Percentiles rank a stretch among this genome's conserved stretches.
Conservation (phyloP, 306 rosid genomes). For the Cyclanthera cordifolia region DNA sequence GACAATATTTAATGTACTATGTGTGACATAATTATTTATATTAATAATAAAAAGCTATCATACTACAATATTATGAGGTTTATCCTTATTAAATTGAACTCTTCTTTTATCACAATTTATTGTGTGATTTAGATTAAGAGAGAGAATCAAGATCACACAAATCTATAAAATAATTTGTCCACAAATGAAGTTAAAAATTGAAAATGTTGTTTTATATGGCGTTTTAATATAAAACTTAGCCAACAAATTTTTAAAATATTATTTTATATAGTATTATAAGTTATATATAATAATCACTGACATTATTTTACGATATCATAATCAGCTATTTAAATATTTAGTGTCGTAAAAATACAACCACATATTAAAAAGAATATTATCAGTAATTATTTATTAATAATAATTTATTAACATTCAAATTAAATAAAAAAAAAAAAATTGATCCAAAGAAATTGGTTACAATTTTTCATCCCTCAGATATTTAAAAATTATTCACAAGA, state of each 20-base stretch:
- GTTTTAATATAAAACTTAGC: not conserved
- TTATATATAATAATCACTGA: conserved; percentile 5
- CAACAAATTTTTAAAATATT: too few species aligned
- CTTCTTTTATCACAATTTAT: not conserved
- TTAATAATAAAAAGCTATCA: not conserved
- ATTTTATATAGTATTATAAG: not conserved
- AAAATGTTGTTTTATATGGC: not conserved
- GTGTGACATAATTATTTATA: not conserved
- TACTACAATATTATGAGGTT: not conserved
- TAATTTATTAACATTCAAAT: too few species aligned
- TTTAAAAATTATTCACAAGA: too few species aligned
- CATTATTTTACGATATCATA: not conserved
- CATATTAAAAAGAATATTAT: not conserved
- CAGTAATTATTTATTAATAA: too few species aligned
- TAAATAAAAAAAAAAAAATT: too few species aligned
- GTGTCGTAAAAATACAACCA: too few species aligned
- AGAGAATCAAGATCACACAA: not conserved
- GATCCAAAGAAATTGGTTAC: too few species aligned
- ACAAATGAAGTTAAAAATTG: not conserved
- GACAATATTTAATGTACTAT: too few species aligned
- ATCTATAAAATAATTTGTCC: not conserved
- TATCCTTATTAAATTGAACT: not conserved
- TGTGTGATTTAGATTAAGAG: not conserved
- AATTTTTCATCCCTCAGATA: too few species aligned
- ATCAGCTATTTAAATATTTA: too few species aligned